Evolutionary conservation across 352 stramenopile genomes (phyloP), one percentile per base, ranked within the genome.

Genomic region (Phytopythium oedochilum): DNA sequence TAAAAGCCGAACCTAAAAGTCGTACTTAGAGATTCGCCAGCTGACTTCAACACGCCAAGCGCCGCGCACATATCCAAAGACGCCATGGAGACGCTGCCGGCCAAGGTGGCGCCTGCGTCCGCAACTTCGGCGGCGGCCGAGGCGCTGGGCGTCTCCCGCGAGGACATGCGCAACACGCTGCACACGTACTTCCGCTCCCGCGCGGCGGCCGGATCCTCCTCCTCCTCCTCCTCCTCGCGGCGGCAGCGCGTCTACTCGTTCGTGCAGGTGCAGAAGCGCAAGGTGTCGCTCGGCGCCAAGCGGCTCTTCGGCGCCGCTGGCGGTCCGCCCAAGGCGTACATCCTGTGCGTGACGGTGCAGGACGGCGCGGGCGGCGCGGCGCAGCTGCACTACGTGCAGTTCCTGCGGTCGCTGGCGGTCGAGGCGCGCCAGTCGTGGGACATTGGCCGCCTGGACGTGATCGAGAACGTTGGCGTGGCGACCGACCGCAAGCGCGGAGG

Each of bases 241-340:
- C 71, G 77, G 39, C 75, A 76, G 42, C 72, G 69, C 29, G 70
- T 88, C 28, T 79, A 73, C 50, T 74, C 71, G 25, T 87, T 88
- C 55, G 57, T 89, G 29, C 70, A 83, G 36, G 79, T 89, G 43
- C 73, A 86, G 43, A 89, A 87, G 43, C 72, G 78, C 59, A 86
- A 86, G 43, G 57, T 65, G 18, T 74, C 61, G 58, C 69, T 74
- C 9, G 66, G 69, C 35, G 68, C 55, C 61, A 89, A 88, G 56
- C 73, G 73, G 31, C 64, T 87, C 12, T 86, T 89, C 40, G 66
- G 68, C 2, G 56, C 67, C 25, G 57, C 58, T 36, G 52, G 60
- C 40, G 67, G 35, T 29, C 29, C 56, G 32, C 66, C 40, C 61
- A 89, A 83, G 56, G 74, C 73, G 51, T 89, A 86, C 53, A 80